Evolutionary conservation across 192 early-diverging fungal species (phyloP).

Genomic region (Spizellomyces sp.): DNA sequence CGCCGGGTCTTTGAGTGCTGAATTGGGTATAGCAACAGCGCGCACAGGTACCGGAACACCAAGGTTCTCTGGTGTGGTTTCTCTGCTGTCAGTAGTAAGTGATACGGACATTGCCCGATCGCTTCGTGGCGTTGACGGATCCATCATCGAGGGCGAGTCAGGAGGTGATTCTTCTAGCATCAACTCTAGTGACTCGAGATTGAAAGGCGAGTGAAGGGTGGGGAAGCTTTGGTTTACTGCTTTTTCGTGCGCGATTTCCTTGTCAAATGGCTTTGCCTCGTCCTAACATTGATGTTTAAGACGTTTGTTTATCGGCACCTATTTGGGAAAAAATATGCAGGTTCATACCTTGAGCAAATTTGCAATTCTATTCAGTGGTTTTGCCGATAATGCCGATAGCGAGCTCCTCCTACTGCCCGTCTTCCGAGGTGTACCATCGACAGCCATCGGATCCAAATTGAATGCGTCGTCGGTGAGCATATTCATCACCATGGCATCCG

Average conservation of each 20-base stretch:
- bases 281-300: slow-evolving; percentile 13
- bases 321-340: not conserved
- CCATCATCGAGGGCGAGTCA: not conserved
- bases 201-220: not conserved
- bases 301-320: not conserved
- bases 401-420: not conserved
- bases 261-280: slow-evolving; percentile 23
- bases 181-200: not conserved
- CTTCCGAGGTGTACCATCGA: not conserved
- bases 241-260: slow-evolving; percentile 33
- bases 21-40: slow-evolving; percentile 35
- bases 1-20: slow-evolving; percentile 43
- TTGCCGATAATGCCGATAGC: not conserved
- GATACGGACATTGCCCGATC: not conserved
- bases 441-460: not conserved
- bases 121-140: not conserved
- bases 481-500: slow-evolving; percentile 2
- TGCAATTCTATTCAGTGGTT: slow-evolving; percentile 1
- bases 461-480: not conserved
- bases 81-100: not conserved
- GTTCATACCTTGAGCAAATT: slow-evolving; percentile 4
- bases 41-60: slow-evolving; percentile 24
- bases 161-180: not conserved
- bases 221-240: slow-evolving; percentile 13
- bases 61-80: not conserved